These are phyloP conservation scores for Nelumbo lutea DNA, from an alignment of 164 flowering plant genomes.

Conservation along the genomic window DNA sequence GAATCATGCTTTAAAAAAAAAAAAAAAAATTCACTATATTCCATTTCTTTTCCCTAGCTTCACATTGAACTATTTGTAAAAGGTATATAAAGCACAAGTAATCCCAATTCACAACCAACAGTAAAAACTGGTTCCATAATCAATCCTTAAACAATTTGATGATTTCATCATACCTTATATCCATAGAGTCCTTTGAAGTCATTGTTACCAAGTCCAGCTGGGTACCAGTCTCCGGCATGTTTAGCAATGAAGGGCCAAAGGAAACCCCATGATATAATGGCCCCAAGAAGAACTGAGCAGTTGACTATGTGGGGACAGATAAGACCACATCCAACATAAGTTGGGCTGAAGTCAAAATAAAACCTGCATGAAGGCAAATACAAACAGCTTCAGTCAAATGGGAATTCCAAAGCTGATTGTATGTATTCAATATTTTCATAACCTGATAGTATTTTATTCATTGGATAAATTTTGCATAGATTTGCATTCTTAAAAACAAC, in stretches of 20 bases:
- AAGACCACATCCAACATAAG: constrained; percentile 96
- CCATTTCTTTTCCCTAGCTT: not conserved
- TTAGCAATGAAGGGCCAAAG: constrained; percentile 83
- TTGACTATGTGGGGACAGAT: constrained; percentile 97
- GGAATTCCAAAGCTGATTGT: not conserved
- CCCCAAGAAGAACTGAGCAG: constrained; percentile 90
- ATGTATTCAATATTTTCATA: not conserved
- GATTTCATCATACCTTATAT: constrained; percentile 61
- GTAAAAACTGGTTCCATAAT: not conserved
- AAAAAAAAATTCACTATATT: too few relatives aligned
- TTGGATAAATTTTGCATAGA: too few relatives aligned
- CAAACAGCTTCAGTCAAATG: constrained; percentile 1
- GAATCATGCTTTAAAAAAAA: too few relatives aligned
- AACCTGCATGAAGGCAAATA: constrained; percentile 52
- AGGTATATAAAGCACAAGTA: not conserved
- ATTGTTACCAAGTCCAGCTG: constrained; percentile 72
- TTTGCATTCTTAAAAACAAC: too few relatives aligned
- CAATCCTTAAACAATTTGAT: too few relatives aligned
- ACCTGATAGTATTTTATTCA: too few relatives aligned
- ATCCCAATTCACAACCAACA: not conserved
- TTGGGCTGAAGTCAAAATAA: constrained; percentile 96
- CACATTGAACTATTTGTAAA: not conserved
- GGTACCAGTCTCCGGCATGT: constrained; percentile 94
- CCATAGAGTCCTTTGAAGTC: constrained; percentile 98
- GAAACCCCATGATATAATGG: constrained; percentile 93